Evolutionary conservation across 306 rosid species (phyloP).

Genomic region (Malus fusca): DNA sequence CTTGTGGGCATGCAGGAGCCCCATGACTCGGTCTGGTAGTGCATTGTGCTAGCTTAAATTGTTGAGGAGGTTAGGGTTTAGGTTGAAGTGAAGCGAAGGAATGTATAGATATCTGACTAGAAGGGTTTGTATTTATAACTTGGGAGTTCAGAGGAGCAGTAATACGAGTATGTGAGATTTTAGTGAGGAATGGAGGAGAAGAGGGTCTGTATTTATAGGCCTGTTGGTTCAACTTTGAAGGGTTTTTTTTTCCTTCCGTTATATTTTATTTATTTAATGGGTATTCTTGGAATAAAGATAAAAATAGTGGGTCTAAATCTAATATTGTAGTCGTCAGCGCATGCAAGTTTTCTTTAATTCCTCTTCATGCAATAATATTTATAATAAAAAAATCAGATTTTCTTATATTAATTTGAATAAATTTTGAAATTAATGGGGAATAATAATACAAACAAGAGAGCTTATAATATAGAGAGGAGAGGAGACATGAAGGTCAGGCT

Average conservation of each 20-base stretch:
- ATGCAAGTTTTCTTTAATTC: constrained; percentile 3
- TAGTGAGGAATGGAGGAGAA: constrained; percentile 14
- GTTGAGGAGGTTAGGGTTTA: too few species aligned
- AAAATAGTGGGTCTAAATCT: constrained; percentile 6
- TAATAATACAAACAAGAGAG: too few species aligned
- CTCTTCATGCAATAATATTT: background rate
- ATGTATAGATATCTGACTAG: background rate
- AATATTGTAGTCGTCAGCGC: constrained; percentile 37
- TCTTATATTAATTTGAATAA: too few species aligned
- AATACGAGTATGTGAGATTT: background rate
- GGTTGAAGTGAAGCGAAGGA: too few species aligned
- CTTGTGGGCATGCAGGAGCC: constrained; percentile 31
- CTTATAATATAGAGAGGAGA: background rate
- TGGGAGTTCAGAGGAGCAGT: too few species aligned
- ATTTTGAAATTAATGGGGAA: background rate
- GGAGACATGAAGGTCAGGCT: constrained; percentile 49
- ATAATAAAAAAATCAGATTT: too few species aligned
- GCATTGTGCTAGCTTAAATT: constrained; percentile 27
- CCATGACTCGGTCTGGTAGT: constrained; percentile 54
- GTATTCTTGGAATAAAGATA: constrained; percentile 19
- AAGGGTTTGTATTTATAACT: too few species aligned
- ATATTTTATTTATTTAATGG: background rate
- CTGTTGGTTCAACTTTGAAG: background rate
- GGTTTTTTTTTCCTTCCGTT: background rate
- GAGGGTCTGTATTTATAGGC: constrained; percentile 56